Evolutionary conservation across 192 early-diverging fungal genomes (phyloP), one percentile per base, ranked within the genome.

Genomic region (Gigaspora rosea): DNA sequence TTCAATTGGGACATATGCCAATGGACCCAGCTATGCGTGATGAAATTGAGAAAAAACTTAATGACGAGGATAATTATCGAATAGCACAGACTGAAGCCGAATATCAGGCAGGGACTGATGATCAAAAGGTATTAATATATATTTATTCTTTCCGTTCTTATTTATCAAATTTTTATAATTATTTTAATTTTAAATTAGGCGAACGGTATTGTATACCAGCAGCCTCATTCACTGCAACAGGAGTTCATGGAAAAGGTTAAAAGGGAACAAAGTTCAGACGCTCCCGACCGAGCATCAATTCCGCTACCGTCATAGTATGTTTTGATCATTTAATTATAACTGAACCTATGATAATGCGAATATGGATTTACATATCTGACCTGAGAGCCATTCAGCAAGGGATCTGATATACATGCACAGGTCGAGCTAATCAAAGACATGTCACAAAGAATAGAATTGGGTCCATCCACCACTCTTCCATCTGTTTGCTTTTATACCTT

Each of bases 401-500:
- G 95, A 18, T 83, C 85, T 52, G 96, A 98, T 79, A 83, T 97
- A 32, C 88, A 86, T 56, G 85, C 90, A 66, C 90, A 95, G 77
- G 85, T 97, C n/a, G 89, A 93, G 36, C 84, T 80, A 33, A 81
- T 97, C 48, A 89, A 91, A 67, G 94, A 98, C 52, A 76, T 92
- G 10, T 84, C 90, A 73, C 93, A 95, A 58, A 90, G 92, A 52
- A 86, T 94, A 20, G 80, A 85, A 9, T 75, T 96, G n/a, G 84
- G 87, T 8, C 81, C 83, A 2, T 83, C 89, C 6, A 83, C 84
- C 2, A 88, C 91, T 12, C 82, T 95, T 33, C 95, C 96, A 15
- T 96, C 94, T 20, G 88, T 98, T 46, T 96, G 95, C 84, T 94
- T 91, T 78, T 98, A 95, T 82, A 99, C 96, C 36, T 93, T 98